These are phyloP conservation scores for Aspergillus aculeatinus DNA, from an alignment of 2,329 filamentous ascomycete species.

Conservation along the genomic window DNA sequence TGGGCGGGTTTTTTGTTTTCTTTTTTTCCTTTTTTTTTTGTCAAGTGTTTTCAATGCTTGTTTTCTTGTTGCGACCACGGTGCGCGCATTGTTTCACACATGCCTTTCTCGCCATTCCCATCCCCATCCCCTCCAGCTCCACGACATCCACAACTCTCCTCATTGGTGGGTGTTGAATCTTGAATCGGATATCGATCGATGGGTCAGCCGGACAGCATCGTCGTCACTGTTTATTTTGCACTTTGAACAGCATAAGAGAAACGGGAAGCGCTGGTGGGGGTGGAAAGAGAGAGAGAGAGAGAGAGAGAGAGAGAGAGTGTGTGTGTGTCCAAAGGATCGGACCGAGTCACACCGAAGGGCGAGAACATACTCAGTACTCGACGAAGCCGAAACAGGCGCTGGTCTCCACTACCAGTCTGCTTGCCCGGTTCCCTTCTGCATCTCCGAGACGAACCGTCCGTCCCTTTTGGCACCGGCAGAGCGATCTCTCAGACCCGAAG, in stretches of 20 bases:
- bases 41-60: neutral
- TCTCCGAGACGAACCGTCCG: neutral
- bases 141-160: neutral
- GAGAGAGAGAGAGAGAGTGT: neutral
- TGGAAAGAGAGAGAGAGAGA: neutral
- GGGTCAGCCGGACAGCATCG: neutral
- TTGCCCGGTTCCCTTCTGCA: neutral
- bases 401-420: neutral
- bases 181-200: too few species aligned
- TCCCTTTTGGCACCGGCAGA: neutral
- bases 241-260: too few species aligned
- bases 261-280: neutral
- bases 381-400: neutral
- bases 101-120: neutral
- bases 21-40: neutral
- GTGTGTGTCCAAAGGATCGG: too few species aligned
- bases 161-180: too few species aligned
- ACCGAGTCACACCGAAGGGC: neutral
- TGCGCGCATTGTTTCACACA: neutral
- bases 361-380: neutral
- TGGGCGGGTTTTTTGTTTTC: neutral
- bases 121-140: neutral
- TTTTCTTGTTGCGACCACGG: neutral
- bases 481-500: neutral
- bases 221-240: neutral